These are phyloP conservation scores for Neostapfia colusana DNA, from an alignment of 176 grass and related monocot species.

Conservation along the genomic window DNA sequence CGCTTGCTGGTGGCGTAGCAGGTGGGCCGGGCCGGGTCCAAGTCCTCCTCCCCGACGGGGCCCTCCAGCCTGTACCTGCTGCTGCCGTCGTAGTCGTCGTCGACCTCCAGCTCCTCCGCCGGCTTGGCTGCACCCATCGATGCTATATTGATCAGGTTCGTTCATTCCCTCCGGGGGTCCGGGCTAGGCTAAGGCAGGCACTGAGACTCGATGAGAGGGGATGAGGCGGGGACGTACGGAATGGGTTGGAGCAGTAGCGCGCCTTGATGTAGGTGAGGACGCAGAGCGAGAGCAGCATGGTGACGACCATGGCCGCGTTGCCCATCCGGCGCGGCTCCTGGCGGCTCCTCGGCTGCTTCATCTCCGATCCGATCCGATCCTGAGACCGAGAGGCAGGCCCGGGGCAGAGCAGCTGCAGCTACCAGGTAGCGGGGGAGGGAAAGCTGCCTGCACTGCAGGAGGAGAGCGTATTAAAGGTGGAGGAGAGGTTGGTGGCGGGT, in stretches of 20 bases:
- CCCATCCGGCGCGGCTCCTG: conserved; percentile 51
- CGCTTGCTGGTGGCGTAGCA: conserved; percentile 54
- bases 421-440: not conserved
- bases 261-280: conserved; percentile 66
- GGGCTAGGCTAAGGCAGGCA: too few species aligned
- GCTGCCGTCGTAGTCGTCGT: conserved; percentile 64
- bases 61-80: conserved; percentile 36
- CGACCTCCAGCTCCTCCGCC: conserved; percentile 34
- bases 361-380: not conserved
- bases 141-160: too few species aligned
- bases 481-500: conserved; percentile 45
- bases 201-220: too few species aligned
- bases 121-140: conserved; percentile 34
- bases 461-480: conserved; percentile 31
- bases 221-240: too few species aligned
- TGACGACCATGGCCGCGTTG: conserved; percentile 56
- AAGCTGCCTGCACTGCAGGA: not conserved
- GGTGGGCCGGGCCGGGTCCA: conserved; percentile 40
- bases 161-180: too few species aligned
- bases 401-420: not conserved
- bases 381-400: too few species aligned
- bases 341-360: conserved; percentile 49
- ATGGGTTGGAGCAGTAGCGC: conserved; percentile 54
- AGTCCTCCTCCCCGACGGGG: conserved; percentile 52
- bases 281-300: conserved; percentile 67